A percentile compares a stretch with the other conserved stretches of the same genome.
phyloP scores from a whole-genome alignment of 83 land plant species.

The Picea abies region DNA sequence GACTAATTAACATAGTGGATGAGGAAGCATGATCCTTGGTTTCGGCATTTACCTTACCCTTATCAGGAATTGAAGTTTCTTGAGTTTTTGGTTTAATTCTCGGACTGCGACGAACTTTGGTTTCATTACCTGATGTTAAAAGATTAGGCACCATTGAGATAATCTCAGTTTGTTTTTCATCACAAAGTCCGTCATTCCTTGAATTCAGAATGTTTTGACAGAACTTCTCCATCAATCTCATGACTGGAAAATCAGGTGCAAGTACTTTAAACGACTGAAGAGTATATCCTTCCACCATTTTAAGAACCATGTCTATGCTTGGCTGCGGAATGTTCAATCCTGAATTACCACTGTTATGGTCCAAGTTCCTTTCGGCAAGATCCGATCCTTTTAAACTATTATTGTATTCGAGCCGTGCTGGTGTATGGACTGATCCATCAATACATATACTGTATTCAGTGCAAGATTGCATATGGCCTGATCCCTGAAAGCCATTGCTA shows the following conservation, averaged over 20 bases:
- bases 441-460: slow-evolving; percentile 2
- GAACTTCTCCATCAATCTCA: slow-evolving; percentile 47
- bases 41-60: neutral
- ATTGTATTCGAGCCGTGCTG: neutral
- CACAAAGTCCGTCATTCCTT: slow-evolving; percentile 21
- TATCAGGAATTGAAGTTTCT: neutral
- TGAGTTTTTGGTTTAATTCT: neutral
- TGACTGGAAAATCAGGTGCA: slow-evolving; percentile 49
- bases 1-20: slow-evolving; percentile 1
- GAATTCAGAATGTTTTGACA: slow-evolving; percentile 53
- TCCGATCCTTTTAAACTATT: neutral
- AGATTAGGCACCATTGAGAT: neutral
- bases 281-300: slow-evolving; percentile 43
- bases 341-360: slow-evolving; percentile 16
- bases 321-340: slow-evolving; percentile 38
- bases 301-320: slow-evolving; percentile 39
- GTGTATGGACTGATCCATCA: slow-evolving; percentile 4
- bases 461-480: slow-evolving; percentile 3
- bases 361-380: slow-evolving; percentile 21
- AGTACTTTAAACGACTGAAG: slow-evolving; percentile 34
- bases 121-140: slow-evolving; percentile 3
- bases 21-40: slow-evolving; percentile 2
- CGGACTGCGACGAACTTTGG: slow-evolving; percentile 12
- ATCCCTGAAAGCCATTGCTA: neutral
- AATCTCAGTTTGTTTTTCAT: neutral